Base-by-base conservation (phyloP, 768 basidiomycete species). In the Suillus weaverae region DNA sequence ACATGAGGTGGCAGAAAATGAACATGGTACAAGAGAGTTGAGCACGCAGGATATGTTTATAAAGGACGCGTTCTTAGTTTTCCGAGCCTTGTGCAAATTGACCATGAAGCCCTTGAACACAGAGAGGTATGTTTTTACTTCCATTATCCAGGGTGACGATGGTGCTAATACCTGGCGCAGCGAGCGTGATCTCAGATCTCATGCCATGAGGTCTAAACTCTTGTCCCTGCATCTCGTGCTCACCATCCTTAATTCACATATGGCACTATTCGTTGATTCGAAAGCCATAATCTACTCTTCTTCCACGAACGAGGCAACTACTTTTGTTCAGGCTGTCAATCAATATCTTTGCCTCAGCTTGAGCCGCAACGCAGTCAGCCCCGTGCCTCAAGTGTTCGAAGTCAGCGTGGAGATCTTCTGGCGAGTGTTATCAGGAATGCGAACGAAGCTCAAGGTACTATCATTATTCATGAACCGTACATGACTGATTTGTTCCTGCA, bases 381-480 rank as follows among this genome's bases (percentile, higher is more conserved):
- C 95, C 3, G 95, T 99, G 8, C 90, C 91, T 2, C 96, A 97
- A 76, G 96, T 99, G 16, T 99, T 99, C 76, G 97, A 99, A 74
- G 88, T 95, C 60, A 95, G 94, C 71, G 96, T 98, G 57, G 97
- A 99, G 79, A 97, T 99, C 65, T 99, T 99, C 78, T 98, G 97
- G 95, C 86, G 94, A 70, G 91, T 97, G 57, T 76, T 99, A n/a
- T 87, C 91, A 51, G 92, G 94, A 13, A 89, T 99, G 88, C 87
- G 97, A 35, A 94, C 93, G 20, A 97, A 94, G 80, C 85, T 99
- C 69, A 99, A 99, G 89, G 95, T 94, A 69, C 62, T 63, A 35
- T 5, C 5, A 33, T 36, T 8, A 62, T 63, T 60, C 35, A 39
- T 59, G 41, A 53, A 56, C 44, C 54, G 64, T 48, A 44, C 46